Evolutionary conservation across 1,284 basidiomycete genomes (phyloP), one percentile per base, ranked within the genome.

Genomic region (Sporisorium graminicola): DNA sequence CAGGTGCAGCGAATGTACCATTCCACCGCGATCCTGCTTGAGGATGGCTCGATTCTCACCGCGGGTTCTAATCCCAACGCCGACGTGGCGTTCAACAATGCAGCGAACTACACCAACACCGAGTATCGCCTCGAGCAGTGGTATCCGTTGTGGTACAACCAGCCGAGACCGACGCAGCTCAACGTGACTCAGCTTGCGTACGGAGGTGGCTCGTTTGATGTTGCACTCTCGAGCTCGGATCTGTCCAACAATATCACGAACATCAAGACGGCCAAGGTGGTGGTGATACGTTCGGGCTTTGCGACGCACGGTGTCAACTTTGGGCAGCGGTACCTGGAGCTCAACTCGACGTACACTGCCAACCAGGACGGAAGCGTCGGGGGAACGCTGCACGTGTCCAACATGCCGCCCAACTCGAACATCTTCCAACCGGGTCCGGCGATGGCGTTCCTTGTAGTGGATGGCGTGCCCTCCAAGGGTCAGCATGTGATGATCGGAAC

Each of bases 61-160:
- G 93, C 93, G 58, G 95, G 95, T n/a, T 94, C 93, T 24, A 97
- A 97, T 87, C 94, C 95, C 37, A 95, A 96, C 85, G 89, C 92
- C 51, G 94, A 97, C 80, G 93, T 74, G 12, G 58, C 62, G 13
- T 58, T 77, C 24, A 68, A 50, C 49, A 82, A 81, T 69, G 50
- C 66, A 13, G 69, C 78, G 26, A 58, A 57, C 58, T 65, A 68
- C 62, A 69, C 71, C 40, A 92, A 93, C 8, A 96, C 94, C 9
- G 91, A 92, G 50, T 96, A 95, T 86, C 88, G 90, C 42, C 91
- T 93, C 0, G 94, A 97, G 86, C 90, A 92, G 59, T 95, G 94
- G 87, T 87, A 87, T 69, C 87, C 87, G 22, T 82, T 85, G 86
- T 95, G 93, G 88, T 90, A 88, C 74, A 91, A 92, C 52, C 82